Evolutionary conservation across 2,329 filamentous ascomycete species (phyloP).

Genomic region (Dothidotthia symphoricarpi): DNA sequence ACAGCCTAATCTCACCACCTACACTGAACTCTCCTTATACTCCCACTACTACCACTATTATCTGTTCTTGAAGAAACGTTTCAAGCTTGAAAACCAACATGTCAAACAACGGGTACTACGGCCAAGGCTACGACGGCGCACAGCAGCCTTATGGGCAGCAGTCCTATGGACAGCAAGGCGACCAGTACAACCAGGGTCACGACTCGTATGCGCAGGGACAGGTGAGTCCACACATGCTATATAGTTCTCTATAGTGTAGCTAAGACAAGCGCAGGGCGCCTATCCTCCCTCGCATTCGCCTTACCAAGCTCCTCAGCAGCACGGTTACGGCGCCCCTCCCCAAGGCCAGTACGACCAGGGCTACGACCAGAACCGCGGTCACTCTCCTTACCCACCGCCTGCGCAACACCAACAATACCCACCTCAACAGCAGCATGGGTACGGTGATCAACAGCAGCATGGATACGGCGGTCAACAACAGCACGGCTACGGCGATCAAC

Average conservation of each 20-base stretch:
- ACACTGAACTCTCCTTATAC: slow-evolving; percentile 7
- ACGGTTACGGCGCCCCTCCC: slow-evolving; percentile 31
- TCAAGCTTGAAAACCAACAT: slow-evolving; percentile 7
- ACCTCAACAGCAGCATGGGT: slow-evolving; percentile 21
- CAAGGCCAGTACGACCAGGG: slow-evolving; percentile 33
- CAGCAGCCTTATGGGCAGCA: slow-evolving; percentile 27
- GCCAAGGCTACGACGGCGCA: slow-evolving; percentile 28
- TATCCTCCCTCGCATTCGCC: slow-evolving; percentile 32
- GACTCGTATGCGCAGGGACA: slow-evolving; percentile 32
- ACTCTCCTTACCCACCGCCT: slow-evolving; percentile 37
- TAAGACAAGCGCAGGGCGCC: slow-evolving; percentile 22
- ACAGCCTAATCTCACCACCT: slow-evolving; percentile 14
- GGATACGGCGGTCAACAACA: slow-evolving; percentile 15
- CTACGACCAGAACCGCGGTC: slow-evolving; percentile 38
- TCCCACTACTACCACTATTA: not conserved
- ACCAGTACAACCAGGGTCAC: slow-evolving; percentile 30
- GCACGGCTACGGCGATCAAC: slow-evolving; percentile 11
- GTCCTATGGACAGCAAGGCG: slow-evolving; percentile 28
- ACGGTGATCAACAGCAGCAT: slow-evolving; percentile 7
- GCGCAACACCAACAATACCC: slow-evolving; percentile 28
- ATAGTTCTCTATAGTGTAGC: slow-evolving; percentile 2
- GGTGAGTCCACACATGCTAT: slow-evolving; percentile 13
- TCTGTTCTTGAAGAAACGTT: not conserved
- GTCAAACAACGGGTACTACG: slow-evolving; percentile 38
- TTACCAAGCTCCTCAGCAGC: slow-evolving; percentile 27